Percentiles rank a stretch among this genome's conserved stretches.
Evolutionary conservation across 208 protist genomes (phyloP).

Genomic region (Crithidia thermophila): DNA sequence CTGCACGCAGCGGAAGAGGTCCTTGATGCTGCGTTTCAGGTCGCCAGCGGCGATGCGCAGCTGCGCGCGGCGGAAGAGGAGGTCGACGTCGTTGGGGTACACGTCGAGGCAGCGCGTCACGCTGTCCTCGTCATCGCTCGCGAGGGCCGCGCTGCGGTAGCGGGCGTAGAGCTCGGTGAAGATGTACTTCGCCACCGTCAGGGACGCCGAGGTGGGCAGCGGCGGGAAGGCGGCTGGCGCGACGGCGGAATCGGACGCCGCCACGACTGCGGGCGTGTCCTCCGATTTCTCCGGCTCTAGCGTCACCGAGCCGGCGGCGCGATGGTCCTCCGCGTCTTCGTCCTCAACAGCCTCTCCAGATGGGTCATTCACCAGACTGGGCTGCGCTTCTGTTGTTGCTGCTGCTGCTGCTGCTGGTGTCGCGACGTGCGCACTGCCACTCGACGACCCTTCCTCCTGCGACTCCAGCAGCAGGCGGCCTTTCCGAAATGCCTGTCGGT

Average conservation of each 20-base stretch:
- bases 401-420: not conserved
- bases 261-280: no score
- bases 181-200: constrained; percentile 78
- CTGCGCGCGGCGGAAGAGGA: constrained; percentile 78
- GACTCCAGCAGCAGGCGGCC: constrained; percentile 68
- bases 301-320: no score
- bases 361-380: no score
- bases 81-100: constrained; percentile 70
- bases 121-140: constrained; percentile 62
- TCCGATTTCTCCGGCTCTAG: not conserved
- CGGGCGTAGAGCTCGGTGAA: constrained; percentile 70
- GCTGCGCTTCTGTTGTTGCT: no score
- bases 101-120: constrained; percentile 84
- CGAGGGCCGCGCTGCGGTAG: constrained; percentile 75
- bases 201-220: constrained; percentile 6
- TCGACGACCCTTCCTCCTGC: constrained; percentile 18
- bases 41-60: constrained; percentile 62
- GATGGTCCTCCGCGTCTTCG: no score
- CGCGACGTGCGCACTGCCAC: not conserved
- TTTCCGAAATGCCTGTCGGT: constrained; percentile 75
- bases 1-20: constrained; percentile 85
- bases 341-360: no score
- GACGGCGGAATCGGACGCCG: no score
- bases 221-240: not conserved
- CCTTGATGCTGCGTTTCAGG: constrained; percentile 73